Evolutionary conservation across 495 filamentous ascomycete species (phyloP).

Genomic region (Talaromyces adpressus): DNA sequence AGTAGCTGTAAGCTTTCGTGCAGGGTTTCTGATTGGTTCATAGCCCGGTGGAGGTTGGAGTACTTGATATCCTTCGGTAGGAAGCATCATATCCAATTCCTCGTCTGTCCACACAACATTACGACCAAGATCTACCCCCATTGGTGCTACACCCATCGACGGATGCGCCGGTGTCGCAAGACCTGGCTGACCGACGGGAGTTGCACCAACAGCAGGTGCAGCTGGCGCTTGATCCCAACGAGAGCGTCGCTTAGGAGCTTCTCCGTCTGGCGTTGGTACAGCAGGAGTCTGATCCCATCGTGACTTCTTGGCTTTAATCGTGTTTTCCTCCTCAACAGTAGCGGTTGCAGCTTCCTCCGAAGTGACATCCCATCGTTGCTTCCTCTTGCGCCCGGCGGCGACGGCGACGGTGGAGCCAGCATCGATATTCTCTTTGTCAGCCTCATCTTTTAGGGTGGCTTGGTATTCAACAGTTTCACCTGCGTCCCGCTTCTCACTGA

Average conservation of each 20-base stretch:
- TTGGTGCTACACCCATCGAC: slow-evolving; percentile 47
- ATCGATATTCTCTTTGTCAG: slow-evolving; percentile 65
- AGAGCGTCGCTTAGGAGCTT: slow-evolving; percentile 61
- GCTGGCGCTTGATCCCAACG: slow-evolving; percentile 85
- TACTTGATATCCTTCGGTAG: slow-evolving; percentile 87
- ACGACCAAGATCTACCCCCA: slow-evolving; percentile 60
- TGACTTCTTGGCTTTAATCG: slow-evolving; percentile 66
- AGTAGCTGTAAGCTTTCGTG: slow-evolving; percentile 71
- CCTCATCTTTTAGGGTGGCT: slow-evolving; percentile 62
- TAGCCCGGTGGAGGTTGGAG: slow-evolving; percentile 91
- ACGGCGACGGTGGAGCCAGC: slow-evolving; percentile 60
- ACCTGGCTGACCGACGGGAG: slow-evolving; percentile 74
- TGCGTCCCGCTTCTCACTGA: slow-evolving; percentile 68
- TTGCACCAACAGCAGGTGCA: slow-evolving; percentile 50
- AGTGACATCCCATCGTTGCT: slow-evolving; percentile 88
- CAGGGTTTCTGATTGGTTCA: slow-evolving; percentile 69
- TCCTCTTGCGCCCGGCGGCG: slow-evolving; percentile 65
- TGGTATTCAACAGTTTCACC: slow-evolving; percentile 53
- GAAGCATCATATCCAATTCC: slow-evolving; percentile 87
- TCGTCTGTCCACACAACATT: slow-evolving; percentile 83
- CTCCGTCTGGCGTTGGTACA: slow-evolving; percentile 45
- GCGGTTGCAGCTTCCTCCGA: slow-evolving; percentile 36
- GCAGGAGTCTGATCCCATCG: slow-evolving; percentile 87
- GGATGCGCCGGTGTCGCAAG: slow-evolving; percentile 84
- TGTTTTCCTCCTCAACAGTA: slow-evolving; percentile 37